Base-by-base conservation (phyloP, 1,284 basidiomycete genomes). In the Rhodotorula glutinis region DNA sequence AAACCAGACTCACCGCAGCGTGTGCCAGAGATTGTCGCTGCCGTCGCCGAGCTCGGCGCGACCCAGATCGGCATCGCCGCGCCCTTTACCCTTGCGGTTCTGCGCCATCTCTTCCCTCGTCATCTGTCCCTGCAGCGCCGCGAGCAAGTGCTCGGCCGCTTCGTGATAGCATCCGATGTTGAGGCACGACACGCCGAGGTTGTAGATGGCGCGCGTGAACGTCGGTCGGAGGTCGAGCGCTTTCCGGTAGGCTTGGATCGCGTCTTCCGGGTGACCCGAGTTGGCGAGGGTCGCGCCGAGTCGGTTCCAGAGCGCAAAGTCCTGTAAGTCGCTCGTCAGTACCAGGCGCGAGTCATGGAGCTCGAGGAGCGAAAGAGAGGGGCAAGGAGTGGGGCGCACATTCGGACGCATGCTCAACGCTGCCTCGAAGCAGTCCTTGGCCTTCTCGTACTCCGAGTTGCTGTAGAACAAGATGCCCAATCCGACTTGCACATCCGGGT, bases 171-270 rank as follows among this genome's bases (percentile, higher is more conserved):
- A 92, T 25, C 93, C 93, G 57, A 98, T 93, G 77, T 98, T 98
- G 70, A 98, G 79, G 77, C 92, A 92, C 90, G 70, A 57, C 11
- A 67, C 63, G 57, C 67, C 66, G 63, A 73, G 89, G 77, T 98
- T 99, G 79, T 96, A 98, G 46, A 98, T 93, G 10, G 95, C 96
- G 17, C 96, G 86, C 0, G 96, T 98, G 78, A 97, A 98, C 3
- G 92, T 94, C 21, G 96, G 96, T 51, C 94, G 87, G 57, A 98
- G 82, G 76, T 88, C 88, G n/a, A 99, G 82, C 0, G 96, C 96
- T 77, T 93, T 88, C 70, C 91, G 85, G 79, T 98, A 99, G 19
- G 93, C 94, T 51, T 91, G 91, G 43, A 98, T 85, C 4, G 96
- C 95, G 78, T 96, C 91, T 79, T 98, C 96, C 0, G 95, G 91